Evolutionary conservation across 805 yeast genomes (phyloP), one percentile per base, ranked within the genome.

Genomic region (Yamadazyma ubonensis): DNA sequence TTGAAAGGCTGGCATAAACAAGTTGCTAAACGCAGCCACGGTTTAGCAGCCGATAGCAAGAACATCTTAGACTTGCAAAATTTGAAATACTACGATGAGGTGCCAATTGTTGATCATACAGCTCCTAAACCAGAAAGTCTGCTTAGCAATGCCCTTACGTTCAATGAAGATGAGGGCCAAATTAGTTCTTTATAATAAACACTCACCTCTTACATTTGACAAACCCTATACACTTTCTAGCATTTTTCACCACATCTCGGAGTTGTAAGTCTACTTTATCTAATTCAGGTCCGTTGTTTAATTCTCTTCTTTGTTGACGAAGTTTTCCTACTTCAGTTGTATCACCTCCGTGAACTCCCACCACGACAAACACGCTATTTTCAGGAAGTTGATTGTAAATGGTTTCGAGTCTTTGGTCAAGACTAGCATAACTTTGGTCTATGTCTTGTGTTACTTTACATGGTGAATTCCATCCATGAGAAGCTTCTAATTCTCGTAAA

Each of bases 151-250:
- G 39, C 36, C 5, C 18, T 35, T 6, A 30, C 30, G 12, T 18
- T 35, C 30, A 31, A 29, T 11, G 28, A 19, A 16, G 37, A 32
- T 12, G 37, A 38, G 18, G 36, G 36, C 8, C 38, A 34, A 29
- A 39, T 38, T 20, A 37, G 38, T 36, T 27, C 38, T 14, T 20
- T 34, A 8, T 34, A 27, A 16, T 29, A 11, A 4, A 10, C n/a
- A 23, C 17, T 27, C 10, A 8, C 30, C 8, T 8, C 46, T 76
- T 75, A 29, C 80, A 54, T n/a, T 70, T 64, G 10, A 85, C 45
- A 43, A 84, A 76, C 4, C 79, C 67, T 4, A 82, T 56, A 3
- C 90, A 83, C 30, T 74, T 67, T 48, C 90, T 67, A 0, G 90
- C 93, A 5, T 51, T 51, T 2, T 53, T 57, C 1, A 78, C 65